Base-by-base conservation (phyloP, 306 rosid species). In the Fragaria vesca region DNA sequence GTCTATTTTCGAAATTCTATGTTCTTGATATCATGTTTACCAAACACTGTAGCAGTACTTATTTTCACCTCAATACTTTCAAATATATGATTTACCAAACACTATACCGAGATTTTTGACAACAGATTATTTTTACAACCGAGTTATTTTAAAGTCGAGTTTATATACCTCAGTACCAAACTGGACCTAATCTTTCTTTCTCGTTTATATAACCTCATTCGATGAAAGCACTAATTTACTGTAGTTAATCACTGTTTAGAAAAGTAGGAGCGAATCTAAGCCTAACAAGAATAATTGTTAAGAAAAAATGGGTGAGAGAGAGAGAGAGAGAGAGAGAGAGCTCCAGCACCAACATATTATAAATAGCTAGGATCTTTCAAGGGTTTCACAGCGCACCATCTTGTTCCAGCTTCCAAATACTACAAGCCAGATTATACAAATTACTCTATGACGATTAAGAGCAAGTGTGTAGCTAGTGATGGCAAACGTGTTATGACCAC, bases 401-500 rank as follows among this genome's bases (percentile, higher is more conserved):
- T 66, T 36, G 26, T 15, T 34, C 69, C 2, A 16, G n/a, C 7
- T 0, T 65, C 17, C 24, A 38, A 36, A 3, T 28, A 26, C 13
- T 47, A 47, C 36, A 45, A 32, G 43, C 42, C 16, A 15, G 45
- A 63, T 16, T 15, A 15, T 32, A 63, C 4, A 30, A 26, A 6
- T 16, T 20, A 16, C 28, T 45, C 12, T 5, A 78, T 78, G 71
- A 52, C 76, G 8, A 58, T 78, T 43, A 70, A 70, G 43, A 45
- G 40, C 12, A n/a, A 20, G 1, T 8, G 45, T 24, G 26, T 78
- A 7, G n/a, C 71, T 3, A 45, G 81, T 47, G 76, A 42, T 60
- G 81, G 76, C 34, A 70, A 70, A 21, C 36, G 50, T 26, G 71
- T 78, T 30, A 70, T 78, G 76, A 78, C 76, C 9, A 58, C 74